phyloP scores from a whole-genome alignment of 2,329 filamentous ascomycete genomes.

The Chaetomiaceae sp. region DNA sequence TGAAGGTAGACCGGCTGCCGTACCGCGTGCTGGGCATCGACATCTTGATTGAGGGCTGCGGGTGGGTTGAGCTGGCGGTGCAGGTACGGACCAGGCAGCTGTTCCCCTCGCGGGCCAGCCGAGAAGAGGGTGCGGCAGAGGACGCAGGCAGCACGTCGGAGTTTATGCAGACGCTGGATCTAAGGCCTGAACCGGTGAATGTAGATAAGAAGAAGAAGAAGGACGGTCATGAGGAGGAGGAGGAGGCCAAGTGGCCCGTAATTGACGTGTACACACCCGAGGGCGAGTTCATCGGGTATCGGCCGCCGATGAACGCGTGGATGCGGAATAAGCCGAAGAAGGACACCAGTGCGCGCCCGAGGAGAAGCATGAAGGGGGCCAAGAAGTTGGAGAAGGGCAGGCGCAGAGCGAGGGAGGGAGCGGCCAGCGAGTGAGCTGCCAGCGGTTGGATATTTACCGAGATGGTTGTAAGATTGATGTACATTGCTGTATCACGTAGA shows the following conservation, averaged over 20 bases:
- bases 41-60: constrained; percentile 83
- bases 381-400: constrained; percentile 45
- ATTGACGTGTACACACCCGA: constrained; percentile 82
- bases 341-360: constrained; percentile 50
- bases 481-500: background rate
- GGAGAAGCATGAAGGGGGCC: constrained; percentile 62
- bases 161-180: constrained; percentile 26
- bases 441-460: background rate
- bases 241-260: constrained; percentile 51
- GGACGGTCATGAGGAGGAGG: constrained; percentile 1
- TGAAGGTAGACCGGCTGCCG: constrained; percentile 63
- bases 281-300: constrained; percentile 67
- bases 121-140: constrained; percentile 1
- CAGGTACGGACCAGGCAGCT: constrained; percentile 64
- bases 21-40: constrained; percentile 77
- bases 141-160: constrained; percentile 2
- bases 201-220: constrained; percentile 18
- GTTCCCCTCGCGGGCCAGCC: constrained; percentile 22
- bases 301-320: constrained; percentile 67
- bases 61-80: constrained; percentile 83
- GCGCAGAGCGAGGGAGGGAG: constrained; percentile 8
- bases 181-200: constrained; percentile 22
- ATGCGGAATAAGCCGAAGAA: constrained; percentile 51
- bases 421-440: background rate
- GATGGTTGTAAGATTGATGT: constrained; percentile 3